These are phyloP conservation scores for Saccharomyces mikatae DNA, from an alignment of 805 yeast species.

Conservation along the genomic window DNA sequence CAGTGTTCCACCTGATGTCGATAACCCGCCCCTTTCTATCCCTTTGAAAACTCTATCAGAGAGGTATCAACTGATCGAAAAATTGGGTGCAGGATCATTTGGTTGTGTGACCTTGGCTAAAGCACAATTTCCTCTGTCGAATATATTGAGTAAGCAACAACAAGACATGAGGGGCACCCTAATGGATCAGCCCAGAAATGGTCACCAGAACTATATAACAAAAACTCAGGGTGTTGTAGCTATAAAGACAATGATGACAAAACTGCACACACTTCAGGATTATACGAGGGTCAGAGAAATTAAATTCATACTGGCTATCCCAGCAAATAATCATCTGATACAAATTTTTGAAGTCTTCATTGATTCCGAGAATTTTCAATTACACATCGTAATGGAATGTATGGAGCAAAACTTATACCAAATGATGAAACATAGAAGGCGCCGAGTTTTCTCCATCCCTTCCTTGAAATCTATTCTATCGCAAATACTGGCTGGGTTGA, in stretches of 20 bases:
- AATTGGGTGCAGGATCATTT: constrained; percentile 68
- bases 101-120: constrained; percentile 64
- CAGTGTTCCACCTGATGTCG: constrained; percentile 32
- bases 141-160: background rate
- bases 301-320: constrained; percentile 55
- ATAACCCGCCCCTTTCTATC: constrained; percentile 34
- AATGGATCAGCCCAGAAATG: constrained; percentile 32
- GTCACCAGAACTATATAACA: constrained; percentile 28
- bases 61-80: constrained; percentile 43
- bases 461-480: constrained; percentile 59
- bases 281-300: constrained; percentile 58
- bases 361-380: constrained; percentile 48
- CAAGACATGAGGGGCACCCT: constrained; percentile 34
- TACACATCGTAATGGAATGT: constrained; percentile 83
- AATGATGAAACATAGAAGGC: constrained; percentile 56
- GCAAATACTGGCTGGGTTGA: constrained; percentile 68
- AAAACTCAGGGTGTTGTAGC: constrained; percentile 51
- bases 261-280: constrained; percentile 44
- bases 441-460: constrained; percentile 43
- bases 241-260: constrained; percentile 66
- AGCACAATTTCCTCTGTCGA: constrained; percentile 19
- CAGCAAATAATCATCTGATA: constrained; percentile 64
- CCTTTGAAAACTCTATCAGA: constrained; percentile 38
- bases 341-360: constrained; percentile 73
- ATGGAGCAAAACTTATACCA: constrained; percentile 79